These are phyloP conservation scores for Metschnikowia vanudenii DNA, from an alignment of 805 yeast genomes.

Conservation along the genomic window DNA sequence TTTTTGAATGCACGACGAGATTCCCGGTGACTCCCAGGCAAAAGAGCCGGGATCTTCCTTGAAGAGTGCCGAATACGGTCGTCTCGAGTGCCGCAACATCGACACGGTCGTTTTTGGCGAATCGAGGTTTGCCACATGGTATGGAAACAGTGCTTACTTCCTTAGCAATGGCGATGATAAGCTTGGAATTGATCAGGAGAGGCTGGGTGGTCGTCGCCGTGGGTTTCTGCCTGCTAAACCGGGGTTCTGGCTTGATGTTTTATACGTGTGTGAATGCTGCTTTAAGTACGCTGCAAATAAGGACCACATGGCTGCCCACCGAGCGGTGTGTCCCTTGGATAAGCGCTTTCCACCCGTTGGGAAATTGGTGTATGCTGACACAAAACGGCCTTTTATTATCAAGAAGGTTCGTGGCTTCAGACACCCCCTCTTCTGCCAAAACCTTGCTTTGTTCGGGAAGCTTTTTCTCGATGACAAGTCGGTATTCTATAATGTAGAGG, in stretches of 20 bases:
- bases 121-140: conserved; percentile 77
- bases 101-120: conserved; percentile 64
- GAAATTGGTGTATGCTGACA: conserved; percentile 62
- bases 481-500: conserved; percentile 73
- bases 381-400: conserved; percentile 45
- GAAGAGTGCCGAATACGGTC: conserved; percentile 48
- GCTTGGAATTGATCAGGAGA: conserved; percentile 19
- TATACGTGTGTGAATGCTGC: conserved; percentile 78
- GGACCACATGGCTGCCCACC: conserved; percentile 51
- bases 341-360: conserved; percentile 53
- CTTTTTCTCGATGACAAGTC: conserved; percentile 88
- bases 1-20: conserved; percentile 1
- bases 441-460: conserved; percentile 80
- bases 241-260: conserved; percentile 54
- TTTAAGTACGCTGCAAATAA: conserved; percentile 68
- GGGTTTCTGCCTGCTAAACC: conserved; percentile 11
- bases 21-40: neutral
- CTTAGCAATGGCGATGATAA: conserved; percentile 30
- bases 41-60: neutral
- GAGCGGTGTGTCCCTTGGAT: conserved; percentile 38
- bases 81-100: conserved; percentile 62
- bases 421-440: conserved; percentile 72
- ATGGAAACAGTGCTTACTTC: conserved; percentile 80
- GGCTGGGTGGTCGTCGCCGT: conserved; percentile 10
- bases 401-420: conserved; percentile 65